Conservation (phyloP, 306 rosid species). For the Sophora flavescens region DNA sequence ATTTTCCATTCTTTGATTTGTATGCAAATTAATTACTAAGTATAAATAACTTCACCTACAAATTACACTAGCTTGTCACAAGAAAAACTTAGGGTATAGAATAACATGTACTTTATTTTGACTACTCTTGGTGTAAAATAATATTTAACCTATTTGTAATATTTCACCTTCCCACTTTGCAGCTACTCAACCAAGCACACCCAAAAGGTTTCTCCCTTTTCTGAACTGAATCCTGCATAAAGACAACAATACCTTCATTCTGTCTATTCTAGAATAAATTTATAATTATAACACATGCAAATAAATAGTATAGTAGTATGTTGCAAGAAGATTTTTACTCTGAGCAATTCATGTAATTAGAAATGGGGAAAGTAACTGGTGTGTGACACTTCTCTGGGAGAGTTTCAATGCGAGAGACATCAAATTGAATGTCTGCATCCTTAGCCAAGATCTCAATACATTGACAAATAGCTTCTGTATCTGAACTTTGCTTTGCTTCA, state of each 20-base stretch:
- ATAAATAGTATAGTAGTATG: neutral
- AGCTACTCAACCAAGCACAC: neutral
- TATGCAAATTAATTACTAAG: neutral
- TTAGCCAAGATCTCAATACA: slow-evolving; percentile 39
- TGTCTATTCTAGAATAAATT: neutral
- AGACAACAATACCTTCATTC: slow-evolving; percentile 4
- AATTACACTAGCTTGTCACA: neutral
- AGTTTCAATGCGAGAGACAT: slow-evolving; percentile 13
- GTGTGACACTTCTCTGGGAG: slow-evolving; percentile 36
- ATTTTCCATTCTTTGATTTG: neutral
- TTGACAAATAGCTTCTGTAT: slow-evolving; percentile 11
- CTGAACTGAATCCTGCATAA: slow-evolving; percentile 22
- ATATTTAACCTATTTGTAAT: neutral
- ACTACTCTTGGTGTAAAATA: neutral
- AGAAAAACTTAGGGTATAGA: neutral
- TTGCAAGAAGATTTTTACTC: slow-evolving; percentile 19
- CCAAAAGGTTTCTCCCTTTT: neutral
- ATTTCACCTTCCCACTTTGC: neutral
- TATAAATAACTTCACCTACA: neutral
- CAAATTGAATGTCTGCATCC: slow-evolving; percentile 9
- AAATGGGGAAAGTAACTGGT: slow-evolving; percentile 29
- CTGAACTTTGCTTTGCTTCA: neutral
- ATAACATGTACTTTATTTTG: neutral
- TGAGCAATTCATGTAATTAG: slow-evolving; percentile 36
- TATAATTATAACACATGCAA: neutral